Percentiles rank a stretch among this genome's conserved stretches.
Conservation (phyloP, 2,329 filamentous ascomycete genomes). For the Aspergillus felis region DNA sequence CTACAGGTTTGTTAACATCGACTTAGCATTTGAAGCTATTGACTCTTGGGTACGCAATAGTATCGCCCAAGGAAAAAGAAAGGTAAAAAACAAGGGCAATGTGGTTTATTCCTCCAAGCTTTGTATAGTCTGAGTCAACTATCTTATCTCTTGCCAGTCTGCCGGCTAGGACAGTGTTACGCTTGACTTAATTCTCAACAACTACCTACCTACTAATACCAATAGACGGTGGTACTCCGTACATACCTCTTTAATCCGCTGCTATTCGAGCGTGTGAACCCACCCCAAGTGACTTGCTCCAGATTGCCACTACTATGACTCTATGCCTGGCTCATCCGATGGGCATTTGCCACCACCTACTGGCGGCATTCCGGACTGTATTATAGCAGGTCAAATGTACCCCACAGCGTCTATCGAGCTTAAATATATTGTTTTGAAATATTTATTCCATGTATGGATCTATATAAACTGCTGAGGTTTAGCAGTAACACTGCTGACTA, state of each 20-base stretch:
- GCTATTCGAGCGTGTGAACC: background rate
- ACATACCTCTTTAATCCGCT: background rate
- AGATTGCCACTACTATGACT: background rate
- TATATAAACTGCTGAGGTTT: background rate
- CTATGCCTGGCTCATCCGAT: background rate
- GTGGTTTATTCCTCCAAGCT: background rate
- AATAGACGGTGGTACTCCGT: background rate
- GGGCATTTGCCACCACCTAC: background rate
- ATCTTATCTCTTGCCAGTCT: background rate
- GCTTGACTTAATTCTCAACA: background rate
- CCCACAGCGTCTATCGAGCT: background rate
- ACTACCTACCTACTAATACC: background rate
- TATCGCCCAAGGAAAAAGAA: background rate
- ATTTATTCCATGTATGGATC: background rate
- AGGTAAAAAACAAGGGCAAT: background rate
- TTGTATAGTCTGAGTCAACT: background rate
- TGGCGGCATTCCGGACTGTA: background rate
- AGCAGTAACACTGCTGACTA: slow-evolving; percentile 1
- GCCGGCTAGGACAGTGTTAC: background rate
- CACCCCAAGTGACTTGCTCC: background rate
- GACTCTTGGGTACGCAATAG: background rate
- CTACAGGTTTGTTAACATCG: background rate
- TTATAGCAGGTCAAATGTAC: background rate
- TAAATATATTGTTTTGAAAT: background rate
- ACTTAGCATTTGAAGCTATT: background rate